phyloP scores from a whole-genome alignment of 139 green algal species.

The Micractinium sp. region DNA sequence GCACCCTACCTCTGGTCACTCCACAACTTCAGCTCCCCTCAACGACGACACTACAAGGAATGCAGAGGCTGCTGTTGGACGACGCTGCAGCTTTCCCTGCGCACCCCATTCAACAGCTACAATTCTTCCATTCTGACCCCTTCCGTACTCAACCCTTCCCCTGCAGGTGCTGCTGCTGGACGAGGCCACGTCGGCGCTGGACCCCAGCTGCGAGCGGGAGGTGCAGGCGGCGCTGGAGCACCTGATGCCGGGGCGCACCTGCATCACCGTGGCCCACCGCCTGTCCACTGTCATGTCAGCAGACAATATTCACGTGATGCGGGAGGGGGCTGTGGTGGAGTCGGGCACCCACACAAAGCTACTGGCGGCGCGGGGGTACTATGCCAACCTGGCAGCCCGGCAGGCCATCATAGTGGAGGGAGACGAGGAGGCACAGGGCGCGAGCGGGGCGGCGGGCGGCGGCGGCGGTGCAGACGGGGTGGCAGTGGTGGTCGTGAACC shows the following conservation, averaged over 20 bases:
- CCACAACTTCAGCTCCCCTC: no score
- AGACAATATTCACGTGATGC: conserved; percentile 62
- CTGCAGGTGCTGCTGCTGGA: conserved; percentile 77
- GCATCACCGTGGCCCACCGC: conserved; percentile 66
- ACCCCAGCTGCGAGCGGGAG: conserved; percentile 63
- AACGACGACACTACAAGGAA: no score
- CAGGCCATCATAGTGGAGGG: conserved; percentile 42
- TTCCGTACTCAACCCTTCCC: neutral
- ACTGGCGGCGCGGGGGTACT: conserved; percentile 57
- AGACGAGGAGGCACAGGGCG: neutral
- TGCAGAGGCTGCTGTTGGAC: no score
- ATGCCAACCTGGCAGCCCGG: conserved; percentile 72
- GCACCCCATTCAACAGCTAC: no score
- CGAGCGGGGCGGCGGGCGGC: neutral
- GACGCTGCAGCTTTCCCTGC: no score
- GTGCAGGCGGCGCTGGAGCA: conserved; percentile 67
- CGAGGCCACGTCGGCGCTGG: conserved; percentile 90
- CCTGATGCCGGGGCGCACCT: conserved; percentile 56
- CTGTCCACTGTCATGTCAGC: conserved; percentile 64
- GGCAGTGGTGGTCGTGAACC: neutral
- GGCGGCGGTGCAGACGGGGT: neutral
- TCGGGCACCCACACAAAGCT: conserved; percentile 71
- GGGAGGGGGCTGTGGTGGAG: conserved; percentile 58
- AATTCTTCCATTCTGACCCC: no score
- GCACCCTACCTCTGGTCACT: neutral